Evolutionary conservation across 2,329 filamentous ascomycete genomes (phyloP), one percentile per base, ranked within the genome.

Genomic region (Apiospora hydei): DNA sequence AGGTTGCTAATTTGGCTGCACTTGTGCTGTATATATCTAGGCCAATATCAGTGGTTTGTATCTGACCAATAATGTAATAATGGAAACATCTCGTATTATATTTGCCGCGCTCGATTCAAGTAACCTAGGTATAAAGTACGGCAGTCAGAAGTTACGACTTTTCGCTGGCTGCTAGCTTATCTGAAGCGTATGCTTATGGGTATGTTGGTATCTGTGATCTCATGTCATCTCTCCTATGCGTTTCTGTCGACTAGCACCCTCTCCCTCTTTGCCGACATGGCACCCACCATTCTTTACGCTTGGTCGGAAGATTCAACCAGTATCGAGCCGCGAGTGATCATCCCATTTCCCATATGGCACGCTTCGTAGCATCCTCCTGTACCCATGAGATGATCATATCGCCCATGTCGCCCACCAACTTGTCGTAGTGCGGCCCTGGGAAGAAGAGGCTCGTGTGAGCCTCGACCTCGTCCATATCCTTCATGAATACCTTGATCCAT

Each of bases 361-460:
- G 82, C 77, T 83, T 84, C 4, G 83, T 84, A 75, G 86, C 78
- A 76, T 92, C 90, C 67, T 92, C 91, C 41, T 88, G 84, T 4
- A 94, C 88, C 94, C 94, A 96, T 24, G 85, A 84, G 74, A 91
- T 86, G 72, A 96, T 89, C 72, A 90, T 84, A 43, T 86, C 86
- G 3, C 89, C 91, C 3, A 94, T 91, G 80, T 95, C 92, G 0
- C 91, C 91, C n/a, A 96, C 90, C n/a, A 96, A 83, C 74, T 83
- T 83, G 77, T 95, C 92, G 78, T 96, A 96, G 72, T 93, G 91
- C 73, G 90, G 87, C 8, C 92, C 91, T 0, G 90, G 83, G 16
- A 94, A 89, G 83, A 97, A 98, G 69, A 98, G 84, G 0, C 93
- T 92, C 74, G 94, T 96, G 80, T 97, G 95, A 13, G 95, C 95